These are phyloP conservation scores for Rubus idaeus DNA, from an alignment of 306 rosid genomes.

Conservation along the genomic window DNA sequence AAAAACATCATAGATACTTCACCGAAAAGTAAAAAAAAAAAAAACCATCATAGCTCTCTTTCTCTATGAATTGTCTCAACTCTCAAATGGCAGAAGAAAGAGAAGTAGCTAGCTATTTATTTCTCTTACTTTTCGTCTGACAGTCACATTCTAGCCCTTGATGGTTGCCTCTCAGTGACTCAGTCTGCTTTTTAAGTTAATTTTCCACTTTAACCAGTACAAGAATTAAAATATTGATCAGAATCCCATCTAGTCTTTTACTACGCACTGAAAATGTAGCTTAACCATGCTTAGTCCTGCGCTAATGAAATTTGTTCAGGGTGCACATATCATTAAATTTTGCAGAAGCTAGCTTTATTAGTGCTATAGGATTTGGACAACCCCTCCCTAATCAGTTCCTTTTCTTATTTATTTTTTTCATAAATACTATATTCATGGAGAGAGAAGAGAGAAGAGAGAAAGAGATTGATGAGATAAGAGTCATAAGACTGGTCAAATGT, in stretches of 20 bases:
- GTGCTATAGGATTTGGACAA: background rate
- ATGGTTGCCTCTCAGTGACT: background rate
- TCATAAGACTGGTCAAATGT: slow-evolving; percentile 40
- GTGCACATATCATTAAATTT: background rate
- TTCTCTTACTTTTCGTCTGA: background rate
- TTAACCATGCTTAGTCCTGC: background rate
- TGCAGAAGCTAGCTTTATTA: background rate
- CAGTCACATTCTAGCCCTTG: slow-evolving; percentile 2
- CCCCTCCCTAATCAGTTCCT: background rate
- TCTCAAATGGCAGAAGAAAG: background rate
- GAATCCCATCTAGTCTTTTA: background rate
- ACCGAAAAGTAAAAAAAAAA: too few species aligned
- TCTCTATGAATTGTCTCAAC: too few species aligned
- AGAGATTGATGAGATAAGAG: slow-evolving; percentile 13
- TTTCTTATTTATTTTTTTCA: background rate
- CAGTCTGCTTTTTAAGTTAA: background rate
- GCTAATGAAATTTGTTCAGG: background rate
- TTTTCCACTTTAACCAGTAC: background rate
- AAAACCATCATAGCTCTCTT: too few species aligned
- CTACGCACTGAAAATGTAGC: background rate
- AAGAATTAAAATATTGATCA: background rate
- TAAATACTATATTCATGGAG: background rate
- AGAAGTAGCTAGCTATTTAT: background rate
- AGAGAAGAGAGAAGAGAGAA: slow-evolving; percentile 15
- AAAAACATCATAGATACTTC: too few species aligned